phyloP scores from a whole-genome alignment of 495 filamentous ascomycete genomes.

The Thozetella sp. region DNA sequence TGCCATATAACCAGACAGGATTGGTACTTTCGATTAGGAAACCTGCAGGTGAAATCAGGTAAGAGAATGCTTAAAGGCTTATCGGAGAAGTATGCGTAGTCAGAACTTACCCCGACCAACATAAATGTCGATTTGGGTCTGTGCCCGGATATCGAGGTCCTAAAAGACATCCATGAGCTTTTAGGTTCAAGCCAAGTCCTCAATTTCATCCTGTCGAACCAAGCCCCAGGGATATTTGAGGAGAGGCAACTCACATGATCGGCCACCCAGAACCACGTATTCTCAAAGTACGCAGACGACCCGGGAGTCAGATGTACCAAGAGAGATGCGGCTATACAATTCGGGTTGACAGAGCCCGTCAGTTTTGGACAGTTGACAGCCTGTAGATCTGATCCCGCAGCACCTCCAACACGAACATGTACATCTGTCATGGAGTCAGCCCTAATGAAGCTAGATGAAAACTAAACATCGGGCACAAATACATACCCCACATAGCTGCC shows the following conservation, averaged over 20 bases:
- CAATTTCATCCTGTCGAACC: no score
- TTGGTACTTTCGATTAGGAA: slow-evolving; percentile 73
- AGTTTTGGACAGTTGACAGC: slow-evolving; percentile 71
- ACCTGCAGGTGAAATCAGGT: no score
- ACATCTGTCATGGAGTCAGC: slow-evolving; percentile 94
- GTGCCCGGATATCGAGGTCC: slow-evolving; percentile 67
- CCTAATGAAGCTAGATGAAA: no score
- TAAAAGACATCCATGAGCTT: no score
- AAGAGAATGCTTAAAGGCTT: no score
- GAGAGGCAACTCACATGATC: no score
- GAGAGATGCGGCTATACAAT: slow-evolving; percentile 77
- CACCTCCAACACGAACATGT: slow-evolving; percentile 84
- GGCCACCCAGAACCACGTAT: slow-evolving; percentile 93
- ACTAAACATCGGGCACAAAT: no score
- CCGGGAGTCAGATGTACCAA: slow-evolving; percentile 75
- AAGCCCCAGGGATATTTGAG: no score
- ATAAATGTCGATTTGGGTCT: slow-evolving; percentile 91
- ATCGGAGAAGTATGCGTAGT: no score
- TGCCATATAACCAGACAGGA: slow-evolving; percentile 75
- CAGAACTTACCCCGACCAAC: slow-evolving; percentile 88
- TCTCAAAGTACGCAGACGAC: slow-evolving; percentile 81
- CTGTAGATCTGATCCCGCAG: slow-evolving; percentile 73
- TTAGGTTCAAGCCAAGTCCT: no score
- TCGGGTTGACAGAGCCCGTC: slow-evolving; percentile 49
- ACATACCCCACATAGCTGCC: no score